Evolutionary conservation across 345 rosid genomes (phyloP), one percentile per base, ranked within the genome.

Genomic region (Xanthoceras sorbifolium): DNA sequence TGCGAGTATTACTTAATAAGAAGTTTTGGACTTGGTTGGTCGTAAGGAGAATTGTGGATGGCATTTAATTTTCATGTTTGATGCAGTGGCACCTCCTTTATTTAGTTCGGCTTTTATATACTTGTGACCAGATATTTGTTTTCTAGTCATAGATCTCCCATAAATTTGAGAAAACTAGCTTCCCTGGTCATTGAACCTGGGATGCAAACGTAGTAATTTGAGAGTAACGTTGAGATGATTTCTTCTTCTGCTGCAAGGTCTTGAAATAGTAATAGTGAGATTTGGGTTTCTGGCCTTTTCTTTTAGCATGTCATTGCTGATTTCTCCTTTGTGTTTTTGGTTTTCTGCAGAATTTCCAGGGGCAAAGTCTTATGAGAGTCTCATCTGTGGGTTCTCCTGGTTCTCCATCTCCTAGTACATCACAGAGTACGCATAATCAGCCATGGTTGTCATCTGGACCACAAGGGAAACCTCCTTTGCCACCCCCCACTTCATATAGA

Each of bases 391-490:
- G 84, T 72, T 72, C 92, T 72, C 81, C 91, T 62, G 78, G 86
- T 69, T 85, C 91, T 25, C 84, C 90, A 52, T 81, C 94, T 70
- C 84, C 91, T 5, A 85, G 81, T 83, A 76, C 92, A 68, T 77
- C 90, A 34, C 95, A 93, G 82, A 76, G 75, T 76, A 50, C 84
- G 73, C 94, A 87, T 52, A 91, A 78, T 76, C 98, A 95, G 82
- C 98, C 98, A 2, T 93, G 97, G 98, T 78, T 93, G 81, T 72
- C 97, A 74, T 81, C 97, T 83, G 85, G 88, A 78, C 36, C 90
- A 50, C 98, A 92, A 84, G 93, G 92, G 84, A 96, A 88, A 77
- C 94, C 97, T 67, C 97, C 97, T 66, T 67, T 96, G 79, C 92
- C 94, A 54, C 87, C 97, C 69, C 85, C 93, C 65, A 84, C 93